A percentile compares a stretch with the other conserved stretches of the same genome.
Evolutionary conservation across 2,329 filamentous ascomycete genomes (phyloP).

Genomic region (Sporothrix brasiliensis): DNA sequence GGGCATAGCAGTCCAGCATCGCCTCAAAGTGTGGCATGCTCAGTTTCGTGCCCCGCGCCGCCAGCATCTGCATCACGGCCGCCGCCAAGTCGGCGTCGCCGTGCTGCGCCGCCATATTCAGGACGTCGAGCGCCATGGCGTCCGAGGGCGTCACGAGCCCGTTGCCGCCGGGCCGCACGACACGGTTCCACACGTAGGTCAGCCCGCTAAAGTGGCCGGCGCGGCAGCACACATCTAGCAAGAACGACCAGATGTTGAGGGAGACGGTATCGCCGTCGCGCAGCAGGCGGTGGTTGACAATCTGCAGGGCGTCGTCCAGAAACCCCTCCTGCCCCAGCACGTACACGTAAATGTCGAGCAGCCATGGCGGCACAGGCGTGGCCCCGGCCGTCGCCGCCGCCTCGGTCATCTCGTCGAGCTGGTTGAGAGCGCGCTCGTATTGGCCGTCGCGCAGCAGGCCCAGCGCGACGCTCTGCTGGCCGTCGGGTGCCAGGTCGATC

Average conservation of each 20-base stretch:
- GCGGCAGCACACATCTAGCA: slow-evolving; percentile 75
- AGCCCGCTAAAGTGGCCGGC: slow-evolving; percentile 66
- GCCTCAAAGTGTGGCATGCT: slow-evolving; percentile 75
- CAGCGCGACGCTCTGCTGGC: slow-evolving; percentile 68
- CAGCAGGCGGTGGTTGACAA: slow-evolving; percentile 62
- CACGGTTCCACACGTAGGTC: slow-evolving; percentile 67
- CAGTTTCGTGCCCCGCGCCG: slow-evolving; percentile 60
- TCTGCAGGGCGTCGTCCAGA: slow-evolving; percentile 72
- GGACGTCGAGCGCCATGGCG: slow-evolving; percentile 54
- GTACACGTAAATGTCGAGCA: slow-evolving; percentile 77
- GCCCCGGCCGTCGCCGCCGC: slow-evolving; percentile 47
- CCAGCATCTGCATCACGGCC: slow-evolving; percentile 68
- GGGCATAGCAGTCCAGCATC: slow-evolving; percentile 71
- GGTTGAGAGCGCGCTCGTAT: slow-evolving; percentile 75
- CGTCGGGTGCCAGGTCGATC: slow-evolving; percentile 64
- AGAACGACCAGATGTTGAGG: slow-evolving; percentile 65
- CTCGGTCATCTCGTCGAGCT: slow-evolving; percentile 67
- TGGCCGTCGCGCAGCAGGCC: slow-evolving; percentile 80
- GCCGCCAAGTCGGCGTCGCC: slow-evolving; percentile 70
- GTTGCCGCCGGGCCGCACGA: slow-evolving; percentile 42
- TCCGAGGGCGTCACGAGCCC: slow-evolving; percentile 58
- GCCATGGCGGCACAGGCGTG: slow-evolving; percentile 63
- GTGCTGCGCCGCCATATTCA: slow-evolving; percentile 70
- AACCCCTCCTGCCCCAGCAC: slow-evolving; percentile 72
- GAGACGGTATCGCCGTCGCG: slow-evolving; percentile 46